Evolutionary conservation across 208 protist species (phyloP).

Genomic region (Acanthamoeba lenticulata): DNA sequence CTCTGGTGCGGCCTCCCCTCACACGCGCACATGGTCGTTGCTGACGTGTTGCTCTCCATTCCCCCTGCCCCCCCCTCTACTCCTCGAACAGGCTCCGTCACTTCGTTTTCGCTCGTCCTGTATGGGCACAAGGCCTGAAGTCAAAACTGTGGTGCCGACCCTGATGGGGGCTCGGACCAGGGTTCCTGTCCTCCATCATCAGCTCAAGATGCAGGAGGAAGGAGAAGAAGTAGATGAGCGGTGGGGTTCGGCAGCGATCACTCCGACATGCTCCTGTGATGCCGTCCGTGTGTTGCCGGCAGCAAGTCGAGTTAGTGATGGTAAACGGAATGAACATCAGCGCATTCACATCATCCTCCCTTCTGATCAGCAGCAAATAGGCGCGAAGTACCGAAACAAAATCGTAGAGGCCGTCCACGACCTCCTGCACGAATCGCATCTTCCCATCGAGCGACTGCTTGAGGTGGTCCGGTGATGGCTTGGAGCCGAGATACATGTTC

Average conservation of each 20-base stretch:
- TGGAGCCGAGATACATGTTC: not conserved
- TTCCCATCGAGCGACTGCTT: not conserved
- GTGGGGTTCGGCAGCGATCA: not conserved
- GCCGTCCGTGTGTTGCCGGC: no score
- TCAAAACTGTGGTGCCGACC: no score
- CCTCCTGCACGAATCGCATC: not conserved
- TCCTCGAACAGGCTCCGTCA: not conserved
- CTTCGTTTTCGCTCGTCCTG: no score
- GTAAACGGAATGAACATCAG: no score
- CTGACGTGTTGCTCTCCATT: not conserved
- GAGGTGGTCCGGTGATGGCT: not conserved
- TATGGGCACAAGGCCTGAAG: no score
- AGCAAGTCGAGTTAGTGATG: no score
- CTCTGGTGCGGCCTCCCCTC: not conserved
- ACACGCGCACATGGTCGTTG: not conserved
- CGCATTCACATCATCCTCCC: no score
- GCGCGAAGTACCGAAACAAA: not conserved
- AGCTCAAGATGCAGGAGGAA: not conserved
- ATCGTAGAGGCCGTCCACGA: not conserved
- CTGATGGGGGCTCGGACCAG: no score
- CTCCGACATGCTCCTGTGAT: not conserved
- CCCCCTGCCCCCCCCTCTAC: no score
- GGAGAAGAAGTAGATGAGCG: not conserved
- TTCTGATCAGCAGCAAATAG: no score
- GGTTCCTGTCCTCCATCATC: not conserved